phyloP scores from a whole-genome alignment of 306 rosid species.

The Glycine latifolia region DNA sequence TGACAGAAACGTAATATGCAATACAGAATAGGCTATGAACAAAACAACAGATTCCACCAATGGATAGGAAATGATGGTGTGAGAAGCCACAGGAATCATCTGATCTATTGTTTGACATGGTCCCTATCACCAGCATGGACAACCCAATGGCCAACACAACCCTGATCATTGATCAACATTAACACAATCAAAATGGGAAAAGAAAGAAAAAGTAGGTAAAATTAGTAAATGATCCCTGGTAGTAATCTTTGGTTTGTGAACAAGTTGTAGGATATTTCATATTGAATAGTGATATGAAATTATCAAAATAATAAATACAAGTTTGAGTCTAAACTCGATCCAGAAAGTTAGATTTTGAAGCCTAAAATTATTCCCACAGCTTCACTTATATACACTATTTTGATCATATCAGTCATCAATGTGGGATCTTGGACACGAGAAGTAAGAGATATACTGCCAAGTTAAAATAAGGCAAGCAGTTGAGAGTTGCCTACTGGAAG shows the following conservation, averaged over 20 bases:
- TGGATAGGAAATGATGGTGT: slow-evolving; percentile 92
- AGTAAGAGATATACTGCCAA: slow-evolving; percentile 56
- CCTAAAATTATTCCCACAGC: neutral
- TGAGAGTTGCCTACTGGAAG: slow-evolving; percentile 76
- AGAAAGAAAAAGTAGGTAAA: neutral
- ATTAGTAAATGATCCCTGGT: slow-evolving; percentile 1
- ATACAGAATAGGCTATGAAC: slow-evolving; percentile 81
- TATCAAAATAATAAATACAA: neutral
- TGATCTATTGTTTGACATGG: slow-evolving; percentile 80
- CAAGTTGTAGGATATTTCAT: neutral
- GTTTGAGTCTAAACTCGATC: neutral
- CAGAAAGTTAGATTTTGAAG: neutral
- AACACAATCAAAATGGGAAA: slow-evolving; percentile 19
- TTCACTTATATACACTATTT: neutral
- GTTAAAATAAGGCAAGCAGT: slow-evolving; percentile 76
- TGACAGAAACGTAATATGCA: slow-evolving; percentile 78
- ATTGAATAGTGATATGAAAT: neutral
- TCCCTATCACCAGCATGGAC: slow-evolving; percentile 88
- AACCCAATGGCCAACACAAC: slow-evolving; percentile 76
- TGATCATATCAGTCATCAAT: neutral
- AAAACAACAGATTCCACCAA: slow-evolving; percentile 92
- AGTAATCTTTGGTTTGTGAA: neutral
- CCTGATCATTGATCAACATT: slow-evolving; percentile 52
- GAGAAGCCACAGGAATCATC: slow-evolving; percentile 84
- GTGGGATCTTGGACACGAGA: too few relatives aligned